These are phyloP conservation scores for Penicillium coprophilum DNA, from an alignment of 495 filamentous ascomycete genomes.

Conservation along the genomic window DNA sequence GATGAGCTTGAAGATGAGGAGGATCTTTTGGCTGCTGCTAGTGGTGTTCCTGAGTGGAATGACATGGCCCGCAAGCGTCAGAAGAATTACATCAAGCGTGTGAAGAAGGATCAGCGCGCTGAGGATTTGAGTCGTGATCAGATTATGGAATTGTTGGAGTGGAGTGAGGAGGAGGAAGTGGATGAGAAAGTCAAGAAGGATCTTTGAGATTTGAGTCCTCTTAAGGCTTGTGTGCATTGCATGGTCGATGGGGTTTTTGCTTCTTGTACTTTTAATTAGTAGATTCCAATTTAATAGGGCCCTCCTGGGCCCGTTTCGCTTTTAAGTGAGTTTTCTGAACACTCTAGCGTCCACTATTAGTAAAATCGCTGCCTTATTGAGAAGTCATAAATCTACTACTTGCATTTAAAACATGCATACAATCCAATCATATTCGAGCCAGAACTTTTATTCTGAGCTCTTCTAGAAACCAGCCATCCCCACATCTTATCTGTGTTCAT, in stretches of 20 bases:
- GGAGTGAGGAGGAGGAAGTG: conserved; percentile 48
- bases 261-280: conserved; percentile 12
- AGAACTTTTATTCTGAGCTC: not conserved
- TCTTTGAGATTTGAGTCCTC: conserved; percentile 1
- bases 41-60: conserved; percentile 51
- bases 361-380: too few relatives aligned
- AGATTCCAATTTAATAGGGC: conserved; percentile 5
- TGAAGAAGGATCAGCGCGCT: conserved; percentile 46
- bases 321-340: not conserved
- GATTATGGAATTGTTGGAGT: conserved; percentile 67
- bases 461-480: conserved; percentile 1
- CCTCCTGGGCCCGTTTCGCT: not conserved
- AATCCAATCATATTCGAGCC: not conserved
- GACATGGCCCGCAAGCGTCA: conserved; percentile 60
- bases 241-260: conserved; percentile 7
- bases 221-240: conserved; percentile 9
- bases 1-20: conserved; percentile 61
- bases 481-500: conserved; percentile 7
- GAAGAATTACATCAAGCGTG: conserved; percentile 55
- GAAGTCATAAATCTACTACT: conserved; percentile 3
- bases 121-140: conserved; percentile 49
- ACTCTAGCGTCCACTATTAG: not conserved
- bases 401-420: conserved; percentile 2
- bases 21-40: conserved; percentile 39
- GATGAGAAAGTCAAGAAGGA: conserved; percentile 36